Base-by-base conservation (phyloP, 805 yeast species). In the Candida verbasci region DNA sequence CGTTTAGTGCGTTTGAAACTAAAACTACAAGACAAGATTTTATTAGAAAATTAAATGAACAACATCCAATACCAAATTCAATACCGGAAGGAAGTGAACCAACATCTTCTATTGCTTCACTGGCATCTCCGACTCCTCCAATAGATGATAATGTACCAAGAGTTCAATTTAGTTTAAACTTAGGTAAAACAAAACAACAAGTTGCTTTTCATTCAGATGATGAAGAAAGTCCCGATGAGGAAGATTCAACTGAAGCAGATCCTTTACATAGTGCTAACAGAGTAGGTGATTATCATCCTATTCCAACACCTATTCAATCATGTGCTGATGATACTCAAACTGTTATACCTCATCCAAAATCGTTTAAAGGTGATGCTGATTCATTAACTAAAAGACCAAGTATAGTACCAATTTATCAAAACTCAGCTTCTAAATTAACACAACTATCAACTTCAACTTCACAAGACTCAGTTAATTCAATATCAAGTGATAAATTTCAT, bases 1-100 rank as follows among this genome's bases (percentile, higher is more conserved):
- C 87, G 0, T 65, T 74, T 67, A 72, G 80, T 33, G 70, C 72
- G 23, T 46, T 56, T 25, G 70, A 49, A 31, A 33, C 43, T 9
- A 44, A 36, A 24, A 24, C 38, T 11, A 24, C 35, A 3, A 27
- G 35, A 24, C 40, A 37, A 34, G 33, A 43, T 24, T 31, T 34
- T 20, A 27, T 43, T 18, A 31, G 21, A 21, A 34, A 34, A 21
- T 35, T 39, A 12, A 31, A 36, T 9, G 37, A 35, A 33, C 27
- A 27, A 22, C 35, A 26, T 17, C 42, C 40, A 11, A 15, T 24
- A 4, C 27, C 39, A 4, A 37, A 34, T 9, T 21, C 34, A 5
- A 43, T 40, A 10, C 31, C 24, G 11, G 46, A 43, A 40, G 12
- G 15, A 9, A 23, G 39, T 4, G 40, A 41, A 16, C 38, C 42